Evolutionary conservation across 257 asterid genomes (phyloP), one percentile per base, ranked within the genome.

Genomic region (Solanum pimpinellifolium): DNA sequence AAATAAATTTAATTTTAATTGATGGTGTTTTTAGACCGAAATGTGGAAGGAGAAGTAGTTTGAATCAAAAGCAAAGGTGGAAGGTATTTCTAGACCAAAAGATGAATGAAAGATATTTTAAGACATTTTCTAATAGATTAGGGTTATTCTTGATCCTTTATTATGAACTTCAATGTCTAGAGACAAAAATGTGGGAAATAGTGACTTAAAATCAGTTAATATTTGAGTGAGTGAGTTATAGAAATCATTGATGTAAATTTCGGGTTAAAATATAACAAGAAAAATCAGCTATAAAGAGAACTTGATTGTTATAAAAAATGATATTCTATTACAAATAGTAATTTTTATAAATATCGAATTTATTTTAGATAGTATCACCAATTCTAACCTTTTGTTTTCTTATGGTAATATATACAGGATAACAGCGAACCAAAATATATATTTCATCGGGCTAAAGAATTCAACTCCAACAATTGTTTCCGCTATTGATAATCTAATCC

Each of bases 391-490:
- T 9, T n/a, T 62, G 10, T 25, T n/a, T 7, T 25, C 11, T 46
- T 29, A 80, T 60, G 0, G 11, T 29, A 44, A 20, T 10, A 44
- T 35, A 31, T 83, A 91, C 95, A 96, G 99, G 89, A 96, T 91
- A 7, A 91, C 98, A 9, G 83, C 94, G 87, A 96, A 94, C 84
- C 99, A 96, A 69, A 91, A 93, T 85, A 92, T 96, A 12, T 96
- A 93, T 88, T 93, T 96, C 86, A 91, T 95, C 80, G 99, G 98
- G 47, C 86, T 96, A 33, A 96, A 95, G 90, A 89, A 94, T 87
- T 96, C 99, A 16, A 93, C 96, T 85, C 99, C 99, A 88, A 96
- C 99, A 1, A 91, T 94, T 62, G 98, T 98, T 4, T 94, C 98
- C 73, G 98, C 99, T 46, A 76, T 95, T 89, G 88, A 89, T 89